Evolutionary conservation across 1,139 yeast species (phyloP), one percentile per base, ranked within the genome.

Genomic region (Sugiyamaella pinicola): DNA sequence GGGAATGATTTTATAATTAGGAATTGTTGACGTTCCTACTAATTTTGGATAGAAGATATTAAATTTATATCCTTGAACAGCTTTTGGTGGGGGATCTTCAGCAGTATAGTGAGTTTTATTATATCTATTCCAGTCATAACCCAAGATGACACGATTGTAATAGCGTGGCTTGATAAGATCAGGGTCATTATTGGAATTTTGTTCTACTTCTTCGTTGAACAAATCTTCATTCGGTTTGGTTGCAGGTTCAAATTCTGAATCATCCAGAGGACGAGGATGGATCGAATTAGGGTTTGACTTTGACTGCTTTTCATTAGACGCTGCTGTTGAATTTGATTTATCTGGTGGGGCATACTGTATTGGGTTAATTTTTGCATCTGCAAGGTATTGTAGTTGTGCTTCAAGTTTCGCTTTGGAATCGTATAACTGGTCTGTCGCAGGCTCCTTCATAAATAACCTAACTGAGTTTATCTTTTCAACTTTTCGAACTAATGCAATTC

Each of bases 61-160:
- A 60, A 72, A 72, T 44, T 62, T 61, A 57, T 72, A 72, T 4
- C 76, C 76, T 53, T 67, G 70, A n/a, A 71, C 71, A 1, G 63
- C 58, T 43, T 70, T 71, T 1, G 75, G 74, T 4, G 76, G 75
- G 12, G 72, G 73, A 47, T 69, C 64, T 13, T 71, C 69, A 10
- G 61, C 53, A 35, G 59, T 61, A 56, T 68, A 71, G 50, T 71
- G 75, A 1, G 68, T 59, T 51, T 66, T 67, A 49, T 72, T 71
- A 57, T 72, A 71, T 29, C 63, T 55, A 54, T 67, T 71, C 75
- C 75, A 71, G 31, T 70, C 72, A 50, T 64, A 69, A 2, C 74
- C 74, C 49, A 66, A 57, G 38, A 67, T 58, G 6, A 69, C 73
- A 17, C 70, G 60, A 46, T 66, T 69, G 53, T 55, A 62, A 49